Conservation (phyloP, 1,139 yeast species). For the Groenewaldozyma auringiensis region DNA sequence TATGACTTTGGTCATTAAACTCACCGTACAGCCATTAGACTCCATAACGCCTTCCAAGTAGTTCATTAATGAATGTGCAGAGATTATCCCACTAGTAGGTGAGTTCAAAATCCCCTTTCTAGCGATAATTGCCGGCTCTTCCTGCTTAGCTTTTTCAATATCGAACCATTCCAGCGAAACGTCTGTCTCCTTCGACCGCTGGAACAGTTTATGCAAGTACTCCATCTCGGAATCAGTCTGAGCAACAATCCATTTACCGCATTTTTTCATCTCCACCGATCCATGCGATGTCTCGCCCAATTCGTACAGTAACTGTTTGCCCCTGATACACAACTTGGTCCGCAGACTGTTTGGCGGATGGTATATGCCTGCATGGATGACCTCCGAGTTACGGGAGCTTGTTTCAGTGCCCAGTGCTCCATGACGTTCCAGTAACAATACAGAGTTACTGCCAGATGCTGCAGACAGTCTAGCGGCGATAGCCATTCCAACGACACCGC, state of each 20-base stretch:
- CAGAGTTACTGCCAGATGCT: constrained; percentile 37
- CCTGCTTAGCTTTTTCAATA: constrained; percentile 34
- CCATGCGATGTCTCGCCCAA: constrained; percentile 40
- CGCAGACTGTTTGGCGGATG: constrained; percentile 64
- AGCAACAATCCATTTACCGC: constrained; percentile 90
- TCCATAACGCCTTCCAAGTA: constrained; percentile 50
- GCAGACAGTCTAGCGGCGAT: constrained; percentile 64
- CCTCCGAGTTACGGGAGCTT: constrained; percentile 82
- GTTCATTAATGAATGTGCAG: constrained; percentile 67
- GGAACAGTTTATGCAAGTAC: constrained; percentile 46
- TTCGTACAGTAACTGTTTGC: constrained; percentile 59
- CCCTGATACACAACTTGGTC: constrained; percentile 62
- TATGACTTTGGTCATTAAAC: constrained; percentile 51
- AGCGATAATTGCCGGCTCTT: constrained; percentile 65
- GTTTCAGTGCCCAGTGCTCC: constrained; percentile 65
- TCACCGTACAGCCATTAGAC: constrained; percentile 55
- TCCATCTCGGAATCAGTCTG: constrained; percentile 59
- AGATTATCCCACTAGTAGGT: constrained; percentile 80
- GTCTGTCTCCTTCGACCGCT: constrained; percentile 37
- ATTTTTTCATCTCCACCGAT: constrained; percentile 44
- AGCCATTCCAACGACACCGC: constrained; percentile 82
- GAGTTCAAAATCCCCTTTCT: constrained; percentile 56
- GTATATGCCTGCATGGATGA: constrained; percentile 84
- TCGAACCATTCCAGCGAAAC: constrained; percentile 57
- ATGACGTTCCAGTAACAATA: constrained; percentile 65